Conservation (phyloP, 1,284 basidiomycete genomes). For the Mycosarcoma maydis region DNA sequence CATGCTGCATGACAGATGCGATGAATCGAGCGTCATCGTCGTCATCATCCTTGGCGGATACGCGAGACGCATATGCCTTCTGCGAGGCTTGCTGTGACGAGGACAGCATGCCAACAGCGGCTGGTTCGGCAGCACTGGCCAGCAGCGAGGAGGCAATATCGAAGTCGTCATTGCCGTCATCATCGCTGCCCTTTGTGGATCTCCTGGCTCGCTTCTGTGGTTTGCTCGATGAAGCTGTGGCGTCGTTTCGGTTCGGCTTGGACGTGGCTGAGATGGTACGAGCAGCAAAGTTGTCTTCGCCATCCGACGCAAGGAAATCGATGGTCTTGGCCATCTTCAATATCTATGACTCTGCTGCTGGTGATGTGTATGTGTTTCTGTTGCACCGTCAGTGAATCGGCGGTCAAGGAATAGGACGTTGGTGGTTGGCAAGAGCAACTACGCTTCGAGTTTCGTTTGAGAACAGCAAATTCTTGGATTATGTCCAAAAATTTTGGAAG, state of each 20-base stretch:
- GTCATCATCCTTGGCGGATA: conserved; percentile 35
- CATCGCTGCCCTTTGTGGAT: conserved; percentile 7
- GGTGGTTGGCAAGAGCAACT: too few relatives aligned
- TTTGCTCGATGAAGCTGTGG: conserved; percentile 34
- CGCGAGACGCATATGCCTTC: conserved; percentile 12
- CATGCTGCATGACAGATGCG: conserved; percentile 59
- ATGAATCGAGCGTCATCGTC: conserved; percentile 63
- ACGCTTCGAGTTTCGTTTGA: too few relatives aligned
- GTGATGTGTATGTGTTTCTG: neutral
- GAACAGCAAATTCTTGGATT: neutral
- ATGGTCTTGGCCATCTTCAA: conserved; percentile 50
- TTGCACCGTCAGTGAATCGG: too few relatives aligned
- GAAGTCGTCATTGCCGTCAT: conserved; percentile 31
- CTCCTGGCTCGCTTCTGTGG: conserved; percentile 6
- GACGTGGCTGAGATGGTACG: conserved; percentile 12
- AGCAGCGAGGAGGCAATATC: conserved; percentile 44
- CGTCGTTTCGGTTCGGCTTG: conserved; percentile 11
- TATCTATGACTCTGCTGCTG: neutral
- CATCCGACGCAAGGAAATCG: conserved; percentile 59
- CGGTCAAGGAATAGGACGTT: too few relatives aligned
- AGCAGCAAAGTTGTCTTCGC: conserved; percentile 32
- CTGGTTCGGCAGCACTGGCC: conserved; percentile 2
- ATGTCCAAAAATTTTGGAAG: conserved; percentile 12
- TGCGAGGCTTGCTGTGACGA: conserved; percentile 11
- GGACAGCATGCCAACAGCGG: conserved; percentile 8